phyloP scores from a whole-genome alignment of 2,329 filamentous ascomycete species.

The Aspergillus candidus region DNA sequence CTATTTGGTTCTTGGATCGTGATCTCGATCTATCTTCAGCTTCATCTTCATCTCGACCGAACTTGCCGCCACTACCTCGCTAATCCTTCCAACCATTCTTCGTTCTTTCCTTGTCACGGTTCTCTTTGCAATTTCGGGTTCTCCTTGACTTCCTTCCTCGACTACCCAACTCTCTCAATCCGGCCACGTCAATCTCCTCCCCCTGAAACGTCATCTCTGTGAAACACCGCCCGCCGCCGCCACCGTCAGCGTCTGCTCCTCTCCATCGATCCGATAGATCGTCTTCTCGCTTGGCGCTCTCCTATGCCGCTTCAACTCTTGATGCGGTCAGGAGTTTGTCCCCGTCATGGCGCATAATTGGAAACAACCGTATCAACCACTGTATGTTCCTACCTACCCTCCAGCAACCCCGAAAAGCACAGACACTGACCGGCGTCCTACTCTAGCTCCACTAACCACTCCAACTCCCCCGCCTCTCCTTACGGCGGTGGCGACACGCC shows the following conservation, averaged over 20 bases:
- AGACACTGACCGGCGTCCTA: too few species aligned
- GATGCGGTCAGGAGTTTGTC: constrained; percentile 17
- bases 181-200: neutral
- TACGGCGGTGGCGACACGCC: constrained; percentile 34
- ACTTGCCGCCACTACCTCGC: too few species aligned
- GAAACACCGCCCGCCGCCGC: neutral
- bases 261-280: neutral
- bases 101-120: too few species aligned
- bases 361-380: neutral
- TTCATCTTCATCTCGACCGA: neutral
- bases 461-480: constrained; percentile 23
- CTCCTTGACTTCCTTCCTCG: neutral
- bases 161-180: neutral
- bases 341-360: too few species aligned
- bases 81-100: neutral
- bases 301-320: neutral
- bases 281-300: neutral
- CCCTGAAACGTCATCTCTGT: constrained; percentile 11
- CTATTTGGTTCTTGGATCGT: too few species aligned
- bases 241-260: neutral
- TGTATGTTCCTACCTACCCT: constrained; percentile 16
- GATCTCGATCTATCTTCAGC: too few species aligned
- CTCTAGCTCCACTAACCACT: constrained; percentile 4
- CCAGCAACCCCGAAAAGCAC: too few species aligned
- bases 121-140: too few species aligned